Evolutionary conservation across 306 rosid genomes (phyloP), one percentile per base, ranked within the genome.

Genomic region (Lathyrus oleraceus): DNA sequence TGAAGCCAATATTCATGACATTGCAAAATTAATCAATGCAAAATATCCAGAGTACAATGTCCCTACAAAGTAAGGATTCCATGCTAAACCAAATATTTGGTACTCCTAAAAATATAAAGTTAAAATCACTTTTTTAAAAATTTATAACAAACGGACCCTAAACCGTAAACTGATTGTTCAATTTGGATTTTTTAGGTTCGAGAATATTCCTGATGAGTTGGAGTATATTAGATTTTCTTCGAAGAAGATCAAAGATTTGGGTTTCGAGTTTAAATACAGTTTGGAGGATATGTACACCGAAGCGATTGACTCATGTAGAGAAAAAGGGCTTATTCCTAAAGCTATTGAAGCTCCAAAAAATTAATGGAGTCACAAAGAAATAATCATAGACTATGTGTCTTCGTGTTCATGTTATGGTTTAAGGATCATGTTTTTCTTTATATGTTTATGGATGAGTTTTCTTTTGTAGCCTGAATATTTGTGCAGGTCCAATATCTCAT

Each of bases 261-360:
- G 97, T 1, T 91, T 88, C 65, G 54, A 88, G 66, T 91, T 81
- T 68, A 88, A 87, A 16, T 88, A 91, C 70, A 70, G 75, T 59
- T 77, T 91, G 59, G 92, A 86, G 73, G 92, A 88, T 10, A 91
- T 91, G 96, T 91, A 76, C 63, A 48, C 30, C 0, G 87, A 69
- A 43, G 97, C 97, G 14, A 77, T 86, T 6, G 88, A 88, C 0
- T 4, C 87, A 8, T 91, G 97, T 81, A 78, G 17, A 30, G 78
- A 71, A 23, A 91, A 85, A 78, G 96, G 95, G 10, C 79, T 89
- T 71, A 79, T 85, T 67, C 80, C 81, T 7, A 43, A 21, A 21
- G 14, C 60, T 61, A 30, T 42, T 19, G 45, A 73, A 48, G 53
- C n/a, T 7, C 27, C 11, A 13, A 21, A 0, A 1, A 59, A 6